Base-by-base conservation (phyloP, 1,139 yeast genomes). In the Candida anutae region DNA sequence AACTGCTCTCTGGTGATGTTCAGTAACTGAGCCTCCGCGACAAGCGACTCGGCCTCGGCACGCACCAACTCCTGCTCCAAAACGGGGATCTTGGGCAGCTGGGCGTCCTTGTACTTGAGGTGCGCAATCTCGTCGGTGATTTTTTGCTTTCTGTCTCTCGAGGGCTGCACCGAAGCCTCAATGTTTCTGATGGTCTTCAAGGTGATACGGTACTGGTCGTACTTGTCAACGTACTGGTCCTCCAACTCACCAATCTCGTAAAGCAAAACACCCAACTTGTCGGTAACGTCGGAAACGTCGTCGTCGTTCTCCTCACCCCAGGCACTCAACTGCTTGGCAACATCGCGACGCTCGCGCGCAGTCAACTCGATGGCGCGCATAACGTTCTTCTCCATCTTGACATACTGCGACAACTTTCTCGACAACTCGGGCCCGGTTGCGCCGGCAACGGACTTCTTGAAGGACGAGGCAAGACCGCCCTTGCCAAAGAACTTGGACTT, bases 271-370 rank as follows among this genome's bases (percentile, higher is more conserved):
- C 97, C 97, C 57, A 90, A 74, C 62, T 90, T 85, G 65, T 90
- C 98, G 43, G 98, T 90, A 44, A 90, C 88, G 57, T 90, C 98
- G 36, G 93, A 77, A 36, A 90, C 95, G 48, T 90, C 98, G 52
- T 90, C 96, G 55, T 90, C 97, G 54, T 87, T 84, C 47, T 83
- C 95, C 61, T 88, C 94, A 66, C 98, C 98, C 98, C 98, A 90
- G 40, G 81, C 60, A 37, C 95, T 82, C 57, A 90, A 75, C 68
- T 87, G 96, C 66, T 81, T 85, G 48, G 98, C 98, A 45, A 85
- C 95, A 52, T 84, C 93, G 62, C 93, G 81, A 62, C 97, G 81
- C 68, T 90, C 98, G 55, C 84, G 77, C 40, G 96, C 93, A 38
- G 88, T 87, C 46, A 84, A 70, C 65, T 90, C 97, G 50, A 90